Conservation (phyloP, 169 alveolate genomes). For the Cryptosporidium andersoni region DNA sequence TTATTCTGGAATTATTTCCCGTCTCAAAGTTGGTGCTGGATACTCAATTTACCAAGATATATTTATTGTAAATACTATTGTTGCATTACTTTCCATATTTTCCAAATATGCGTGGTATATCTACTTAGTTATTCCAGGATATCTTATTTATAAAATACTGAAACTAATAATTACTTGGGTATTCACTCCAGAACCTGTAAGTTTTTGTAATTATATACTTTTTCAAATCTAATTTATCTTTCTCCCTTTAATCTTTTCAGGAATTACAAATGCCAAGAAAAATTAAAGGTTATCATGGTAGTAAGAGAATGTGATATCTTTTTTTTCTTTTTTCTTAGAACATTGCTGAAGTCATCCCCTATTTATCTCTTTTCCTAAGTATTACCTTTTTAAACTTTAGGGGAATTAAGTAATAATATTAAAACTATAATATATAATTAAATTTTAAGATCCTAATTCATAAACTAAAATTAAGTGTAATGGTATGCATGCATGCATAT, state of each 20-base stretch:
- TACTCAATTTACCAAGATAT: conserved; percentile 67
- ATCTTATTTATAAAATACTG: conserved; percentile 18
- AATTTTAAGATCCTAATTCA: too few relatives aligned
- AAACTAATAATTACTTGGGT: conserved; percentile 61
- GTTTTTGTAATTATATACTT: not conserved
- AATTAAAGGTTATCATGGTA: not conserved
- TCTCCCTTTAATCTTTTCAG: not conserved
- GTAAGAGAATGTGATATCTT: not conserved
- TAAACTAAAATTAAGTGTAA: too few relatives aligned
- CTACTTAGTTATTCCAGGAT: conserved; percentile 49
- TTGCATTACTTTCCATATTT: conserved; percentile 25
- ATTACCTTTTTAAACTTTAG: too few relatives aligned
- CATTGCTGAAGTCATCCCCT: too few relatives aligned
- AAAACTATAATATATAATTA: too few relatives aligned
- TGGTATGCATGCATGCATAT: too few relatives aligned
- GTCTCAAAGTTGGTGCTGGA: conserved; percentile 47
- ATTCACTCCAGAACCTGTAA: conserved; percentile 72
- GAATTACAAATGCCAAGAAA: conserved; percentile 39
- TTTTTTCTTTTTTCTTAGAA: too few relatives aligned
- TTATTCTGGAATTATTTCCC: conserved; percentile 45
- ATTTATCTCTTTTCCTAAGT: too few relatives aligned
- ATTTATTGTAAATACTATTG: conserved; percentile 51
- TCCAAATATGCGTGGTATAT: conserved; percentile 60
- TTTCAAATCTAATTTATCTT: not conserved
- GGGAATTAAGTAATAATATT: too few relatives aligned